Evolutionary conservation across 306 rosid species (phyloP).

Genomic region (Quillaja saponaria): DNA sequence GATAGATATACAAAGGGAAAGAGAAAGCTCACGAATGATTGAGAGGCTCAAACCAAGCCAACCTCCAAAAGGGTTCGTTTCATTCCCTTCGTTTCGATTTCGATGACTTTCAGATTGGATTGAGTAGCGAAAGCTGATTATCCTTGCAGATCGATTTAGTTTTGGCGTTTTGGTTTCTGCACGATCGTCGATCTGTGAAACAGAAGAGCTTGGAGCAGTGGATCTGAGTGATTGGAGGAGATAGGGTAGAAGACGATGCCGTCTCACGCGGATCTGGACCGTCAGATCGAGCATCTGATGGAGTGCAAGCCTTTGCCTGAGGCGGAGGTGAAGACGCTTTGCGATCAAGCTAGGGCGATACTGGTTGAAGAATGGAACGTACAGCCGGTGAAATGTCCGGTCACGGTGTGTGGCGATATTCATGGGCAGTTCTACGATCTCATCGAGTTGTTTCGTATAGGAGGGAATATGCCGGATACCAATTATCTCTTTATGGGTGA

Average conservation of each 20-base stretch:
- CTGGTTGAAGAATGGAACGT: conserved; percentile 98
- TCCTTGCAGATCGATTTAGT: conserved; percentile 21
- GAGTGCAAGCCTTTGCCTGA: conserved; percentile 93
- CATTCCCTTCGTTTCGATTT: conserved; percentile 32
- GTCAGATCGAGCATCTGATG: conserved; percentile 98
- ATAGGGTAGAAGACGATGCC: conserved; percentile 61
- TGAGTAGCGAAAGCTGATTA: background rate
- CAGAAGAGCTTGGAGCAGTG: conserved; percentile 23
- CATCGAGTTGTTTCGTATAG: conserved; percentile 93
- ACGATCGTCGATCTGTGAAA: conserved; percentile 35
- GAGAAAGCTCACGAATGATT: conserved; percentile 42
- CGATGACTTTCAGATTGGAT: conserved; percentile 29
- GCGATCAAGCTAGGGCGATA: conserved; percentile 93
- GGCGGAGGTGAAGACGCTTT: conserved; percentile 84
- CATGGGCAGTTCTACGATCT: conserved; percentile 99
- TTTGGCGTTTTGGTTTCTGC: conserved; percentile 21
- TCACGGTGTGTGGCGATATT: conserved; percentile 93
- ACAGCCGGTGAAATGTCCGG: conserved; percentile 98
- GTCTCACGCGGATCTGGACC: conserved; percentile 96
- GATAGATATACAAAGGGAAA: conserved; percentile 14
- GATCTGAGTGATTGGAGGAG: conserved; percentile 48
- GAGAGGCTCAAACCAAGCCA: conserved; percentile 35
- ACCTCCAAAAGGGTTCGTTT: conserved; percentile 53
- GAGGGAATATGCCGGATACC: conserved; percentile 90
- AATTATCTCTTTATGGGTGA: conserved; percentile 98